phyloP scores from a whole-genome alignment of 2,329 filamentous ascomycete species.

The Botrytis porri region DNA sequence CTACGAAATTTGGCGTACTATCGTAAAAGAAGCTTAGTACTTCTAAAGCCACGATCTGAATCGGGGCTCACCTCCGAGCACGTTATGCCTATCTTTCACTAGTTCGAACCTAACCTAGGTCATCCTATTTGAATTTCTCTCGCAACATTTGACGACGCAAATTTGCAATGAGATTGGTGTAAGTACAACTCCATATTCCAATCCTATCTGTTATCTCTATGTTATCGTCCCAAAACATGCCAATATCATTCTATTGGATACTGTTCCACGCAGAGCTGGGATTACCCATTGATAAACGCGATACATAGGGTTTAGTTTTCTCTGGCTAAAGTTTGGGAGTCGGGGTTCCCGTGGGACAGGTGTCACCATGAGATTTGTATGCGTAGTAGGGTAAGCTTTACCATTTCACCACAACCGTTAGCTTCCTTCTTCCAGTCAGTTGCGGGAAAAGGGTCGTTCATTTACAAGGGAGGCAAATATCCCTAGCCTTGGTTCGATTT shows the following conservation, averaged over 20 bases:
- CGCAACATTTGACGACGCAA: not conserved
- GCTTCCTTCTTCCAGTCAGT: not conserved
- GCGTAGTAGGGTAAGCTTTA: not conserved
- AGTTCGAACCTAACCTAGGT: not conserved
- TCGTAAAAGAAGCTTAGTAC: not conserved
- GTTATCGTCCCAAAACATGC: slow-evolving; percentile 1
- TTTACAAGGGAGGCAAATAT: not conserved
- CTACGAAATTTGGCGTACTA: not conserved
- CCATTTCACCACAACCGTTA: not conserved
- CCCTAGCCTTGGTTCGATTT: not conserved
- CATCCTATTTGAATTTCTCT: not conserved
- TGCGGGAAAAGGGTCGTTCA: not conserved
- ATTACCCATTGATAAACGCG: slow-evolving; percentile 2
- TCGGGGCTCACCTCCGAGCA: not conserved
- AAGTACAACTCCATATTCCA: not conserved
- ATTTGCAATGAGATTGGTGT: slow-evolving; percentile 3
- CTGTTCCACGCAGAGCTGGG: not conserved
- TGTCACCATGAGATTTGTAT: not conserved
- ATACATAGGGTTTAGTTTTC: slow-evolving; percentile 2
- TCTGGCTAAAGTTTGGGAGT: not conserved
- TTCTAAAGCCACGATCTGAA: not conserved
- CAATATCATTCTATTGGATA: not conserved
- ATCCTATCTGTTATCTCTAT: slow-evolving; percentile 1
- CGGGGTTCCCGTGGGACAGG: not conserved
- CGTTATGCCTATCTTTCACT: not conserved